Evolutionary conservation across 495 filamentous ascomycete species (phyloP), one percentile per base, ranked within the genome.

Genomic region (Clavariopsis aquatica): DNA sequence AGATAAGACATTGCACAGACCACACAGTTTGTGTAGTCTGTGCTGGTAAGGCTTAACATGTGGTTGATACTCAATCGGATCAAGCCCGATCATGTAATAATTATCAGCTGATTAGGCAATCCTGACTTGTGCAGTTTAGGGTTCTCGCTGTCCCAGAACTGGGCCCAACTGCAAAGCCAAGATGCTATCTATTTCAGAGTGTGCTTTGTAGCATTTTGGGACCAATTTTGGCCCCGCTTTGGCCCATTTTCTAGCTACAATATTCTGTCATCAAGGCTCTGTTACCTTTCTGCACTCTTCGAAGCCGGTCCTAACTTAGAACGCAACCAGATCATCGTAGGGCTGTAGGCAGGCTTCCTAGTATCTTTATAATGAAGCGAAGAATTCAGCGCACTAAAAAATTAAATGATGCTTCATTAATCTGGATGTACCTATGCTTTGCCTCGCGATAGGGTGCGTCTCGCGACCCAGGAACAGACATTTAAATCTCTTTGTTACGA

Each of bases 401-500:
- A n/a, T n/a, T n/a, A n/a, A n/a, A n/a, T n/a, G n/a, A n/a, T n/a
- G n/a, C n/a, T n/a, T n/a, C n/a, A n/a, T n/a, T n/a, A n/a, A n/a
- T n/a, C n/a, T n/a, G n/a, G n/a, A n/a, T n/a, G n/a, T n/a, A n/a
- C n/a, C n/a, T n/a, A n/a, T n/a, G n/a, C n/a, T n/a, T n/a, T n/a
- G n/a, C n/a, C n/a, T n/a, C n/a, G n/a, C n/a, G n/a, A n/a, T n/a
- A n/a, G n/a, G n/a, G n/a, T n/a, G n/a, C n/a, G n/a, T n/a, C n/a
- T n/a, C n/a, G n/a, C n/a, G n/a, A n/a, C n/a, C n/a, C n/a, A n/a
- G n/a, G n/a, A n/a, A n/a, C n/a, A n/a, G n/a, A n/a, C n/a, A n/a
- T n/a, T n/a, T 56, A 56, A 56, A 56, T 56, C 52, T 56, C 52
- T 52, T 52, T 56, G 23, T 59, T 59, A 26, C 46, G 28, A 59